phyloP scores from a whole-genome alignment of 2,329 filamentous ascomycete genomes.

The Zymoseptoria crescenta region DNA sequence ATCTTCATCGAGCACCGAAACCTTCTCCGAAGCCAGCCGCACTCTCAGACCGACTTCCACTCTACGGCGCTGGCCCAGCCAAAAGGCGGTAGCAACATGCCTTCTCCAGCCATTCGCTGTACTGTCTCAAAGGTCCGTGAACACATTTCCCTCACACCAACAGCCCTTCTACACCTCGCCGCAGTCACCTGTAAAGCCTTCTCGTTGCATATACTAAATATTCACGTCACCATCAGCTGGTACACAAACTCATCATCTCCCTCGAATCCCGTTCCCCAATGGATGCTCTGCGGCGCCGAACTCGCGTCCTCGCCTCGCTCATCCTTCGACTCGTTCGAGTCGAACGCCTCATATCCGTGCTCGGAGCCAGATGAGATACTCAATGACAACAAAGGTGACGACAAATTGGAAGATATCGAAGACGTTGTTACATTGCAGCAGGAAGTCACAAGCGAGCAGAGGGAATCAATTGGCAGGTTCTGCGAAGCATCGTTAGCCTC shows the following conservation, averaged over 20 bases:
- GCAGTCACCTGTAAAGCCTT: no score
- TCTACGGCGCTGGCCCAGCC: not conserved
- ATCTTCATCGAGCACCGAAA: slow-evolving; percentile 3
- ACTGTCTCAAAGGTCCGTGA: slow-evolving; percentile 12
- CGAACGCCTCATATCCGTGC: not conserved
- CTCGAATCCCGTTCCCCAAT: slow-evolving; percentile 5
- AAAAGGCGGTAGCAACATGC: slow-evolving; percentile 12
- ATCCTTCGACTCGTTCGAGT: slow-evolving; percentile 7
- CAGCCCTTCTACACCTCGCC: no score
- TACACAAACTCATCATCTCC: not conserved
- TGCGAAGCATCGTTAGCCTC: not conserved
- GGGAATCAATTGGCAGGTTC: not conserved
- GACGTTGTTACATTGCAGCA: not conserved
- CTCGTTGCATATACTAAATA: no score
- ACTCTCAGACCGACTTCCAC: not conserved
- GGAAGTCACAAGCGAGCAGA: not conserved
- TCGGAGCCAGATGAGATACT: not conserved
- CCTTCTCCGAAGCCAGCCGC: not conserved
- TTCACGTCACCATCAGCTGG: not conserved
- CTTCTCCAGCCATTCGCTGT: slow-evolving; percentile 10
- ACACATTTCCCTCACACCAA: no score
- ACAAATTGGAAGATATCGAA: not conserved
- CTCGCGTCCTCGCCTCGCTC: slow-evolving; percentile 10
- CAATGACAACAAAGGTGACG: not conserved
- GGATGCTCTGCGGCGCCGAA: slow-evolving; percentile 7